A percentile compares a stretch with the other conserved stretches of the same genome.
Evolutionary conservation across 441 rosid species (phyloP).

Genomic region (Biscutella laevigata): DNA sequence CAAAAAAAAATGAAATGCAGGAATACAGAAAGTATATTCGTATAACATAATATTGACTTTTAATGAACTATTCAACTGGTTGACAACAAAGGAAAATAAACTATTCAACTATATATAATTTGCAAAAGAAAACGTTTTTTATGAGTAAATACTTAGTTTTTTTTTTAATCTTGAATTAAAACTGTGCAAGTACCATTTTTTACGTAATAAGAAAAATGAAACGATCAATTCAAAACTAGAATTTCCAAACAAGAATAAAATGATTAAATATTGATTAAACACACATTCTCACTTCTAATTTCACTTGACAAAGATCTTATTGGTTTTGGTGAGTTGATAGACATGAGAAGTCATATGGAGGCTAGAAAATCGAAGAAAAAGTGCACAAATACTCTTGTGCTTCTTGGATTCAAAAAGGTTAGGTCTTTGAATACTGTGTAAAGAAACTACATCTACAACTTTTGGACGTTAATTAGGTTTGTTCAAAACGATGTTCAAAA

Average conservation of each 20-base stretch:
- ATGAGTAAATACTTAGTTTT: no score
- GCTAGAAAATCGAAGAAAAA: constrained; percentile 19
- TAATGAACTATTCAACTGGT: no score
- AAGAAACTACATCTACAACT: constrained; percentile 25
- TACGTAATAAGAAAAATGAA: no score
- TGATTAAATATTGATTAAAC: neutral
- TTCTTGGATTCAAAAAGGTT: constrained; percentile 23
- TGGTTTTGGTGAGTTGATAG: constrained; percentile 7
- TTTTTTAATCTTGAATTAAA: no score
- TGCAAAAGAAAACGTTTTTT: no score
- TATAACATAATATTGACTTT: no score
- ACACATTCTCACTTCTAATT: neutral
- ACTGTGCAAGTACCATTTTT: no score
- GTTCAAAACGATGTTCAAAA: constrained; percentile 27
- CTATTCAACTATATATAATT: no score
- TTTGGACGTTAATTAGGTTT: constrained; percentile 30
- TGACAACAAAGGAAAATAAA: no score
- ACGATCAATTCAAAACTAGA: no score
- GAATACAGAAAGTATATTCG: no score
- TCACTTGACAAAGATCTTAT: neutral
- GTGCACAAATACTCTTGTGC: constrained; percentile 26
- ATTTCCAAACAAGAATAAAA: neutral
- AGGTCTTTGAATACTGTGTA: constrained; percentile 32
- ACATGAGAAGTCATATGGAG: constrained; percentile 7
- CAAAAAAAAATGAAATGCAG: no score